These are phyloP conservation scores for Komagataella pastoris DNA, from an alignment of 805 yeast genomes.

Conservation along the genomic window DNA sequence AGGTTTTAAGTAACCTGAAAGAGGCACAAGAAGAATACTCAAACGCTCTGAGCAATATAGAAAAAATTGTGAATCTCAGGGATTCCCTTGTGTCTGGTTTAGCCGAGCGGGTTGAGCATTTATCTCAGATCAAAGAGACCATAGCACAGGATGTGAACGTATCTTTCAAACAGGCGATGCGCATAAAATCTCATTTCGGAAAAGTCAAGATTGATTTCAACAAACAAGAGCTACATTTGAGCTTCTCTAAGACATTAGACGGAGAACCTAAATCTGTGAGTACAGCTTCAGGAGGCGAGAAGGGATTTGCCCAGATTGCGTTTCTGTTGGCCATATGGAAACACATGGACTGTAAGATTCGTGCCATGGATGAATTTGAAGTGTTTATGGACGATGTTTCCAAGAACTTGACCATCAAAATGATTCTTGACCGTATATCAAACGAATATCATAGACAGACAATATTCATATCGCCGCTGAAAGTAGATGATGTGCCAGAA, in stretches of 20 bases:
- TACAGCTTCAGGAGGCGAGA: constrained; percentile 93
- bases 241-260: constrained; percentile 49
- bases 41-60: constrained; percentile 25
- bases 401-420: constrained; percentile 62
- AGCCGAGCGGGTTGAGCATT: constrained; percentile 26
- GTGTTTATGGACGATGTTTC: constrained; percentile 95
- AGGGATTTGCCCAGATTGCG: constrained; percentile 86
- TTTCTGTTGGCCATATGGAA: constrained; percentile 84
- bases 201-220: constrained; percentile 48
- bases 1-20: constrained; percentile 34
- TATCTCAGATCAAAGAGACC: constrained; percentile 23
- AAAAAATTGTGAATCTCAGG: constrained; percentile 17
- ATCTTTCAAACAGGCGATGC: constrained; percentile 47
- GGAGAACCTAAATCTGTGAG: constrained; percentile 55
- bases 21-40: constrained; percentile 27
- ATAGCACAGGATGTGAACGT: constrained; percentile 34
- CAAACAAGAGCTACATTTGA: constrained; percentile 35
- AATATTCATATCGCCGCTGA: constrained; percentile 89
- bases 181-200: constrained; percentile 64
- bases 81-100: constrained; percentile 21
- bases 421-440: constrained; percentile 58
- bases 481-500: constrained; percentile 48
- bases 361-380: constrained; percentile 94
- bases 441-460: constrained; percentile 65
- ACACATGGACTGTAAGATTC: constrained; percentile 74